These are phyloP conservation scores for Exophiala sp. DNA, from an alignment of 2,329 filamentous ascomycete genomes.

Conservation along the genomic window DNA sequence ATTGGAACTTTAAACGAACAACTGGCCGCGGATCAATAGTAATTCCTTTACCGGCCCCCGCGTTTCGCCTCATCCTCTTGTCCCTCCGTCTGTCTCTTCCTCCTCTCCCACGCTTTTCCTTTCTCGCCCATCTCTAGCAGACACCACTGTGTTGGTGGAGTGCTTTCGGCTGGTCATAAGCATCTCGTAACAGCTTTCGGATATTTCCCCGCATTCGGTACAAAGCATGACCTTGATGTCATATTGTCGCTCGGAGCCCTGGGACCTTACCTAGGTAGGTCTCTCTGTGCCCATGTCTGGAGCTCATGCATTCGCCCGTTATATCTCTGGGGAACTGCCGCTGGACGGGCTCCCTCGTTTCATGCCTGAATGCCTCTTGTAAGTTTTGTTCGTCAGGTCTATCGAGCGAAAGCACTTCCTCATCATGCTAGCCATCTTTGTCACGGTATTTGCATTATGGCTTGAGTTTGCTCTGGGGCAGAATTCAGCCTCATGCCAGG, in stretches of 20 bases:
- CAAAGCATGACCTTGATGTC: neutral
- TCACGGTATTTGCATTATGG: slow-evolving; percentile 15
- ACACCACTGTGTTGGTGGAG: no score
- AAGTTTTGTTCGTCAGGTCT: neutral
- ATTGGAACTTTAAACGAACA: neutral
- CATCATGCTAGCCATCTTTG: slow-evolving; percentile 23
- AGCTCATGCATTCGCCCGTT: no score
- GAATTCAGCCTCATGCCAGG: slow-evolving; percentile 26
- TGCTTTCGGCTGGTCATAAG: neutral
- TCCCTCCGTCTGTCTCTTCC: no score
- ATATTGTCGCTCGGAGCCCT: no score
- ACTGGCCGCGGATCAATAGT: neutral
- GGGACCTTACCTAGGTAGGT: no score
- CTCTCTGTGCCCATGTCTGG: no score
- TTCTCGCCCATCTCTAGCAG: no score
- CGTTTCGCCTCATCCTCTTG: no score
- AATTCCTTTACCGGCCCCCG: no score
- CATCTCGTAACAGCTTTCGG: neutral
- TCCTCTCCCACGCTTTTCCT: no score
- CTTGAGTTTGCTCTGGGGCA: slow-evolving; percentile 25
- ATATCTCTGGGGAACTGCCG: no score
- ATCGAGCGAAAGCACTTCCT: slow-evolving; percentile 5
- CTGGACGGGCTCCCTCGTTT: neutral
- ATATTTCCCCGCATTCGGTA: neutral
- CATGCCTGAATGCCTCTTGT: neutral